Evolutionary conservation across 441 rosid genomes (phyloP), one percentile per base, ranked within the genome.

Genomic region (Biscutella laevigata): DNA sequence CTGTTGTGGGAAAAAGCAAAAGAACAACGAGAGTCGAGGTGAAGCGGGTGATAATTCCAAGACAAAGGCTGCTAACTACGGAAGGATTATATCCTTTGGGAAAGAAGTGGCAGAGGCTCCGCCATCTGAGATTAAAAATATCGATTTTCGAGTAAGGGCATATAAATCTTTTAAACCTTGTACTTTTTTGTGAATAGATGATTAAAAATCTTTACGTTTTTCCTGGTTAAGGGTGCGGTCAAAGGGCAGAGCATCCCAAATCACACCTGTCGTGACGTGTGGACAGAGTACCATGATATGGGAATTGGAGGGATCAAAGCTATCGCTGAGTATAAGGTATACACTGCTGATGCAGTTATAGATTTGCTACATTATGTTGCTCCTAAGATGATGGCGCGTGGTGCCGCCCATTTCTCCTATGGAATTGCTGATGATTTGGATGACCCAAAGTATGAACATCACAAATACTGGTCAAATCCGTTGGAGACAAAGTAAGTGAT

Each of bases 281-380:
- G 97, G 97, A 84, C 99, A 1, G 99, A 94, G 70, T 94, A 94
- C 69, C 88, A 86, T 74, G 99, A 92, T 35, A 92, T 92, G 92
- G 95, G 95, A 45, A 33, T 69, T 64, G 90, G 74, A 60, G 95
- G 99, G 52, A 74, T 88, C 59, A 77, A 72, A 70, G 94, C 97
- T 52, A 82, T 81, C 20, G 88, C 81, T 21, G 95, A 84, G 62
- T 75, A 84, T 48, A 88, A 81, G 74, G 81, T 70, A 44, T 84
- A 86, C 73, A 86, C 95, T 16, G 78, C 87, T 39, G 90, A 69
- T 21, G 67, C 80, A 19, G 17, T 71, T 34, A 14, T 84, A 21
- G 97, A 92, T 64, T 76, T 92, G 64, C 81, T 92, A 30, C 67
- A 74, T 0, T 92, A 71, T 55, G 92, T 92, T 60, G 97, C 99